Evolutionary conservation across 2,329 filamentous ascomycete genomes (phyloP), one percentile per base, ranked within the genome.

Genomic region (Neofusicoccum kwambonambiense): DNA sequence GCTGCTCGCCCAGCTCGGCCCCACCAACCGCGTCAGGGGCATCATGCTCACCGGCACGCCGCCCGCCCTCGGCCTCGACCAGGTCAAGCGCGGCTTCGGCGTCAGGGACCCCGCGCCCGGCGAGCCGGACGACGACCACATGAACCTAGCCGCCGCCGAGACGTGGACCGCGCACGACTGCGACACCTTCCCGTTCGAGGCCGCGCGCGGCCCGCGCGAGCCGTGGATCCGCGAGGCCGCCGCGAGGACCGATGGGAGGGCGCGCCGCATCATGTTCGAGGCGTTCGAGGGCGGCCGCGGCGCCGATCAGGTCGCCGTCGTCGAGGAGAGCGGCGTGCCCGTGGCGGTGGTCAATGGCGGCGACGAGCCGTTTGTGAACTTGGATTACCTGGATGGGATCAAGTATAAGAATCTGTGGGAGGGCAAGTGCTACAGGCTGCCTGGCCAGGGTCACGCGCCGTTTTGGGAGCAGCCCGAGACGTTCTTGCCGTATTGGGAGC

Each of bases 271-370:
- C 15, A 75, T 75, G 71, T 72, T 64, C 52, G 35, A 67, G 12
- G 67, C 62, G 15, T 69, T 72, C 50, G 63, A 66, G 34, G 67
- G 47, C 2, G 69, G 67, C 2, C 47, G 50, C 3, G 71, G 69
- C 1, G 65, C 67, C 31, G 73, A 74, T 69, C 72, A 75, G 64
- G 51, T 66, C 57, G 65, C 62, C 13, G 58, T 71, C 2, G 69
- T 74, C 19, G 66, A 68, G 64, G 63, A 62, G 34, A 68, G 56
- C 6, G 68, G 69, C 17, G 69, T 72, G 51, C 44, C 69, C 11
- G 44, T 72, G 31, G 73, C 68, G 6, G 73, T 76, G 3, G 69
- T 76, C 8, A 75, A 76, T 65, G 74, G 74, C 1, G 68, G 37
- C 3, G 67, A 69, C 1, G 74, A 76, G 51, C 73, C 71, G 41